phyloP scores from a whole-genome alignment of 768 basidiomycete species.

The Dendrothele bispora region DNA sequence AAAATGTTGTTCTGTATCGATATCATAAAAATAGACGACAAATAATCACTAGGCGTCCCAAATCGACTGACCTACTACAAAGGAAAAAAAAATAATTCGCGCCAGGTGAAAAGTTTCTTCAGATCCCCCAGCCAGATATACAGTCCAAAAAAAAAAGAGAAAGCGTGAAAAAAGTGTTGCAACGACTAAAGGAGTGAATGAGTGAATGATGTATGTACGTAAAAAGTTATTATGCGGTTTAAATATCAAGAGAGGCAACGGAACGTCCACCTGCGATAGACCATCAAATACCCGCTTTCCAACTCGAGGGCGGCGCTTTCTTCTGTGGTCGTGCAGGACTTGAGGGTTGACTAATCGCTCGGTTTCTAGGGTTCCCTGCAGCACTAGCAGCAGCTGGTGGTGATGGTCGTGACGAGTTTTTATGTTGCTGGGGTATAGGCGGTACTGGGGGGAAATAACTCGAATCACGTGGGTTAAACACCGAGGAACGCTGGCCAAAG shows the following conservation, averaged over 20 bases:
- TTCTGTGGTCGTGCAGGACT: constrained; percentile 29
- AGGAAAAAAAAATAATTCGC: neutral
- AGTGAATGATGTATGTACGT: neutral
- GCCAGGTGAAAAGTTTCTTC: neutral
- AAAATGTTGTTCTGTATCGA: neutral
- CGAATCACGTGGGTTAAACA: constrained; percentile 31
- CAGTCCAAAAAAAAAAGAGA: neutral
- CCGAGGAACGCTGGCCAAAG: constrained; percentile 12
- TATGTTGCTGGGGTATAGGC: constrained; percentile 29
- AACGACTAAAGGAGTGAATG: neutral
- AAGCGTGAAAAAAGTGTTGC: neutral
- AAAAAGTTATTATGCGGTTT: neutral
- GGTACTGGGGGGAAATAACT: constrained; percentile 45
- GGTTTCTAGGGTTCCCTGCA: constrained; percentile 21
- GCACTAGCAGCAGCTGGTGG: neutral
- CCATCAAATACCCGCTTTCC: constrained; percentile 38
- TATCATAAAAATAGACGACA: neutral
- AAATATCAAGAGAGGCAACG: neutral
- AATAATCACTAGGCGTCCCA: too few species aligned
- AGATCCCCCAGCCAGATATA: neutral
- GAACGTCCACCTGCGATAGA: neutral
- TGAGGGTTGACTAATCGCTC: constrained; percentile 49
- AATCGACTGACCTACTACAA: too few species aligned
- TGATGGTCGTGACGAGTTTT: neutral
- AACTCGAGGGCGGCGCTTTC: constrained; percentile 60